Conservation (phyloP, 257 asterid species). For the Lycium ferocissimum region DNA sequence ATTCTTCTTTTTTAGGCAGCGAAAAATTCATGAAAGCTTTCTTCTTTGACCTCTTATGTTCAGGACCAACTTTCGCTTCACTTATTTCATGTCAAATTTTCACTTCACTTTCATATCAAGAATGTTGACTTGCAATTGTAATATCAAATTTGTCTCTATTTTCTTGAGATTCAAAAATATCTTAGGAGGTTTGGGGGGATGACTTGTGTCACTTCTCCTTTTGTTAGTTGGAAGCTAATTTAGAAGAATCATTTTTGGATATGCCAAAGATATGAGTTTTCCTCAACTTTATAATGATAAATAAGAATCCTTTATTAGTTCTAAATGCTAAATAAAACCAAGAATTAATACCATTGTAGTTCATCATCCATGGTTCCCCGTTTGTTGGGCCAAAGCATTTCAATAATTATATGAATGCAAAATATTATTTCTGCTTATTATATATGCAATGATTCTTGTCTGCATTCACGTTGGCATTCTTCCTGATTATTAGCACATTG, state of each 20-base stretch:
- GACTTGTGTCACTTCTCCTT: background rate
- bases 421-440: background rate
- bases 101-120: background rate
- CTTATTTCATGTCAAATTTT: background rate
- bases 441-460: background rate
- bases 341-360: background rate
- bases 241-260: background rate
- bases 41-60: background rate
- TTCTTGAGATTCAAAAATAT: background rate
- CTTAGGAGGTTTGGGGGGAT: background rate
- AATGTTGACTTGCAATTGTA: background rate
- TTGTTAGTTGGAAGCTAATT: background rate
- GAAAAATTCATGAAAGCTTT: background rate
- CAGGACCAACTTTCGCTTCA: background rate
- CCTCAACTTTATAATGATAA: background rate
- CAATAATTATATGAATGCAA: background rate
- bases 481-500: background rate
- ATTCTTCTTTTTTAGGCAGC: background rate
- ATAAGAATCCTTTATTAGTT: background rate
- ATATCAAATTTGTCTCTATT: background rate
- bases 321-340: background rate
- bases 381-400: conserved; percentile 2
- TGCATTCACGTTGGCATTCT: background rate
- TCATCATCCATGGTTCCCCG: background rate
- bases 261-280: conserved; percentile 22